Percentiles rank a stretch among this genome's conserved stretches.
Evolutionary conservation across 306 rosid genomes (phyloP).

Genomic region (Gillenia trifoliata): DNA sequence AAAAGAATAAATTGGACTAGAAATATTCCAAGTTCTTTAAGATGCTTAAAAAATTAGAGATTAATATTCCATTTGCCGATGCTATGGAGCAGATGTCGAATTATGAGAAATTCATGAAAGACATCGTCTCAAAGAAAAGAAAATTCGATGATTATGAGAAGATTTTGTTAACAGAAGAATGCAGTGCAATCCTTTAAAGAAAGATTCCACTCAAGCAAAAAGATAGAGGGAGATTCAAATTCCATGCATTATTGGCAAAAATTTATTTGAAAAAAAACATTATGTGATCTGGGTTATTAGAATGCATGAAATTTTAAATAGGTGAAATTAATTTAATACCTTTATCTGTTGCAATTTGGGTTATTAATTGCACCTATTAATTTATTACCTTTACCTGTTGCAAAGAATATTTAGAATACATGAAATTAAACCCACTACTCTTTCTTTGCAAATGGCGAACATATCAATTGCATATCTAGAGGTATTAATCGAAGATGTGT

Average conservation of each 20-base stretch:
- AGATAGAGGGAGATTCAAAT: background rate
- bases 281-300: background rate
- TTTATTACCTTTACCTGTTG: background rate
- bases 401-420: background rate
- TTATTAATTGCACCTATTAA: too few relatives aligned
- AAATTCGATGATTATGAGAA: background rate
- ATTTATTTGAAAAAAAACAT: background rate
- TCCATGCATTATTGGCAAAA: too few relatives aligned
- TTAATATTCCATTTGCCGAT: too few relatives aligned
- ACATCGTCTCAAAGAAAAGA: background rate
- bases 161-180: background rate
- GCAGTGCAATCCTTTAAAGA: too few relatives aligned
- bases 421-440: background rate
- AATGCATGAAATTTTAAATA: too few relatives aligned
- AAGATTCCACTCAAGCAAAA: background rate
- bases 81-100: too few relatives aligned
- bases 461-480: background rate
- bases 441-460: background rate
- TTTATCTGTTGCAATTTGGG: background rate
- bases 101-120: too few relatives aligned
- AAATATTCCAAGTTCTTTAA: background rate
- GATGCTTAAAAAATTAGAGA: too few relatives aligned
- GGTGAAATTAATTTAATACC: background rate
- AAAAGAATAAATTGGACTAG: background rate
- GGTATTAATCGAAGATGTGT: background rate